Base-by-base conservation (phyloP, 495 filamentous ascomycete species). In the Xylaria acuta region DNA sequence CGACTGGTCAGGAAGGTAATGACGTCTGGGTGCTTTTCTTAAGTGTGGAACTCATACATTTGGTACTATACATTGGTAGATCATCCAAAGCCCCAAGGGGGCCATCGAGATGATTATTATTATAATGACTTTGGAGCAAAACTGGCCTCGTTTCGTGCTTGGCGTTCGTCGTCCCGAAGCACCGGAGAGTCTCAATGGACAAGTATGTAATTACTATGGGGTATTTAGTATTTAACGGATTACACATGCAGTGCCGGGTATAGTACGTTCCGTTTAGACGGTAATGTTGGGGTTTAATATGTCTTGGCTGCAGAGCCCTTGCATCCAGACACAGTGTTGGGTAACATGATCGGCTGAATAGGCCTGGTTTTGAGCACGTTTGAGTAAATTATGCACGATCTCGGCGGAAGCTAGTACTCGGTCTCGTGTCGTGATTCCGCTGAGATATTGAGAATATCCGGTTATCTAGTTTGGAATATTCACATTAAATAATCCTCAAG, bases 321-420 rank as follows among this genome's bases (percentile, higher is more conserved):
- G 65, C 49, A 56, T 67, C 12, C 3, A 34, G 36, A 54, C n/a
- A 41, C 3, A 16, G 22, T 56, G 34, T 16, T 30, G n/a, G 20
- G 49, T 67, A 43, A 56, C 64, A 53, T 36, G 49, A 18, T 67
- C 65, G 49, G 65, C 65, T 67, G 65, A 54, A 67, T 67, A 25
- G 65, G 49, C 34, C 34, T 56, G 49, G 22, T 36, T 56, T 20
- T 67, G 65, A 67, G 65, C 65, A 67, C 36, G n/a, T 67, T 67
- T 67, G 65, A 67, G 65, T 54, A 5, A 7, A 56, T 67, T 67
- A 67, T 47, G 27, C 34, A 43, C 14, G 12, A 27, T 36, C 4
- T 54, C 6, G 47, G 64, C 2, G 43, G n/a, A 66, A 51, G 5
- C 20, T 36, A 8, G 38, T 16, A 36, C 34, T 16, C 2, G 38